Evolutionary conservation across 2,329 filamentous ascomycete species (phyloP).

Genomic region (Septoria linicola): DNA sequence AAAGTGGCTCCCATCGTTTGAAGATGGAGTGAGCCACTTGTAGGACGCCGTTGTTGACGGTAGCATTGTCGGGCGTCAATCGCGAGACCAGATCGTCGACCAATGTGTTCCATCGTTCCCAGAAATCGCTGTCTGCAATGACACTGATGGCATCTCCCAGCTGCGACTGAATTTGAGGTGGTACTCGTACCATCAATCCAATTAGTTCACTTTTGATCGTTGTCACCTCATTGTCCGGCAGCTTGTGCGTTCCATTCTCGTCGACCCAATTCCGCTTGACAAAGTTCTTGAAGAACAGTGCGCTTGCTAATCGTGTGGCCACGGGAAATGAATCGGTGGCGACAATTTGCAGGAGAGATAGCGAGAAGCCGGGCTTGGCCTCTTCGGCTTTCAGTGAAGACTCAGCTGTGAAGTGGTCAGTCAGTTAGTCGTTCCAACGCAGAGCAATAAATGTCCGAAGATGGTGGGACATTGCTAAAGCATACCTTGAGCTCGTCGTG

Average conservation of each 20-base stretch:
- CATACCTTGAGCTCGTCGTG: slow-evolving; percentile 12
- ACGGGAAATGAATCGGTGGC: slow-evolving; percentile 68
- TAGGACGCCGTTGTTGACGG: slow-evolving; percentile 87
- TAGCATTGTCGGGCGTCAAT: slow-evolving; percentile 75
- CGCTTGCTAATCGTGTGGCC: slow-evolving; percentile 81
- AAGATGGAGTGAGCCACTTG: slow-evolving; percentile 99
- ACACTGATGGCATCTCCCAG: slow-evolving; percentile 94
- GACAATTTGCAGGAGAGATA: slow-evolving; percentile 83
- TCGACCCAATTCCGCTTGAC: slow-evolving; percentile 93
- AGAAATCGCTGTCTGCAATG: slow-evolving; percentile 98
- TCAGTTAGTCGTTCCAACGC: background rate
- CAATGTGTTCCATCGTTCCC: slow-evolving; percentile 92
- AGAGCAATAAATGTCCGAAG: background rate
- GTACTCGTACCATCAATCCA: slow-evolving; percentile 92
- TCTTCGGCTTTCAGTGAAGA: slow-evolving; percentile 74
- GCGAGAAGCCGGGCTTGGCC: slow-evolving; percentile 80
- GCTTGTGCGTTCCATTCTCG: slow-evolving; percentile 90
- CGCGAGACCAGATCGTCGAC: slow-evolving; percentile 88
- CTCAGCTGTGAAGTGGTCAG: slow-evolving; percentile 63
- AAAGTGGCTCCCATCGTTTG: slow-evolving; percentile 89
- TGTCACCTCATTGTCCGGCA: slow-evolving; percentile 75
- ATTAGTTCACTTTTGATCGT: slow-evolving; percentile 95
- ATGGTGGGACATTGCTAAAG: background rate
- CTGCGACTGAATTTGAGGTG: slow-evolving; percentile 83
- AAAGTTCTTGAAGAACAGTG: slow-evolving; percentile 98